A percentile compares a stretch with the other conserved stretches of the same genome.
phyloP scores from a whole-genome alignment of 257 asterid species.

The Apocynum venetum region DNA sequence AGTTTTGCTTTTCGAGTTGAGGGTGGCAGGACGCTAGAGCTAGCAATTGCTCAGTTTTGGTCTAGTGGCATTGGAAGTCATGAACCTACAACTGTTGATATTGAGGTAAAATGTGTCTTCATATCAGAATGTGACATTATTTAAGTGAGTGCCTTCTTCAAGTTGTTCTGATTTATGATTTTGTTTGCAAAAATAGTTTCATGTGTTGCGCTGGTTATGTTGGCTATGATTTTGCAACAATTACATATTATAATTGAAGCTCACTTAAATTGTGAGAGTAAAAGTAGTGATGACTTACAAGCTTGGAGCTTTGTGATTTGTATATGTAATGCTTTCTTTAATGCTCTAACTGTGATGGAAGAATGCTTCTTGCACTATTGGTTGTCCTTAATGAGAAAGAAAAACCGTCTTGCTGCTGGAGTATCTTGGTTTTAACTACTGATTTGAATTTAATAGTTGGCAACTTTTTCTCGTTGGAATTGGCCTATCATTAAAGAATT shows the following conservation, averaged over 20 bases:
- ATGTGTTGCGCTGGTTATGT: not conserved
- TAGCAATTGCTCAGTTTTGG: conserved; percentile 96
- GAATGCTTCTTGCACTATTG: not conserved
- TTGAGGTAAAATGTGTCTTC: conserved; percentile 53
- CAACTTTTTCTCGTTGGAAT: not conserved
- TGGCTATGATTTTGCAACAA: not conserved
- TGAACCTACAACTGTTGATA: conserved; percentile 64
- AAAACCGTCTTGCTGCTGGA: not conserved
- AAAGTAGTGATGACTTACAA: not conserved
- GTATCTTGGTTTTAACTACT: not conserved
- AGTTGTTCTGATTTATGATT: not conserved
- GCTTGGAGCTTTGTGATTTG: not conserved
- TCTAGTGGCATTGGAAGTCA: conserved; percentile 93
- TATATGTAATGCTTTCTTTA: not conserved
- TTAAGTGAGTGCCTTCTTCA: not conserved
- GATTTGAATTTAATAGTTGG: not conserved
- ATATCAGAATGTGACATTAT: not conserved
- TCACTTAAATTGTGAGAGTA: not conserved
- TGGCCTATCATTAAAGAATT: not conserved
- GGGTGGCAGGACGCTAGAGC: conserved; percentile 92
- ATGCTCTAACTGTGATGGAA: not conserved
- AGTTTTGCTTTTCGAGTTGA: conserved; percentile 74
- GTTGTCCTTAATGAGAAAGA: not conserved
- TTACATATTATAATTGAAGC: not conserved
- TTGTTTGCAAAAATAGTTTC: not conserved